Conservation (phyloP, 2,329 filamentous ascomycete species). For the Domatiomyces catenatus region DNA sequence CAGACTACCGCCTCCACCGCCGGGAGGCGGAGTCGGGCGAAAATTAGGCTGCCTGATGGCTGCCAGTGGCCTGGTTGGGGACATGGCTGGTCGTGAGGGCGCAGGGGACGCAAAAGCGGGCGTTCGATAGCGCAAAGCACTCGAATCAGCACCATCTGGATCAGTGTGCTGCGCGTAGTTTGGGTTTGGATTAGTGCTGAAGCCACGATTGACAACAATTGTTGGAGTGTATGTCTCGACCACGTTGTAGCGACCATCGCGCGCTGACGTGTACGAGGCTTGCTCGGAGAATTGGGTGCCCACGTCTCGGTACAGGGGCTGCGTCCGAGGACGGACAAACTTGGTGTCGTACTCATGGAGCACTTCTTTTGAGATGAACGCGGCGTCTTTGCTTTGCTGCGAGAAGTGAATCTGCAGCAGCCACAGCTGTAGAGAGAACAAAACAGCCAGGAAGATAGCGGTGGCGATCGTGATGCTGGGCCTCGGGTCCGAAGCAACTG, state of each 20-base stretch:
- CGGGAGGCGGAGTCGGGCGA: conserved; percentile 25
- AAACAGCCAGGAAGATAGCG: conserved; percentile 56
- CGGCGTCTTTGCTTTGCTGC: conserved; percentile 71
- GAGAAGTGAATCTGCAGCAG: conserved; percentile 58
- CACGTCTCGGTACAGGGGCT: conserved; percentile 62
- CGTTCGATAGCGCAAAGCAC: conserved; percentile 28
- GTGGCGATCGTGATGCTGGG: conserved; percentile 79
- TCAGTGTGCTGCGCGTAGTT: conserved; percentile 59
- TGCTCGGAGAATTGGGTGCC: conserved; percentile 56
- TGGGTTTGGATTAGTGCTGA: conserved; percentile 68
- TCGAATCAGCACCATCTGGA: conserved; percentile 38
- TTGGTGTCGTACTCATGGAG: conserved; percentile 93
- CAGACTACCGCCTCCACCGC: conserved; percentile 57
- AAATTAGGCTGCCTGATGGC: conserved; percentile 42
- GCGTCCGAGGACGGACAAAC: conserved; percentile 79
- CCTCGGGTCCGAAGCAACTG: conserved; percentile 56
- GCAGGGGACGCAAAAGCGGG: conserved; percentile 27
- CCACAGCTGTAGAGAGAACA: conserved; percentile 64
- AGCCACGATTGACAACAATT: conserved; percentile 55
- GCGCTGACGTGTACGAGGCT: conserved; percentile 23
- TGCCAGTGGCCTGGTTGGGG: conserved; percentile 28
- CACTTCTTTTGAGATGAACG: conserved; percentile 78
- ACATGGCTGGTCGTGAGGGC: conserved; percentile 34
- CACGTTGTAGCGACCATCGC: conserved; percentile 33
- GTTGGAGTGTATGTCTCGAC: conserved; percentile 49